Evolutionary conservation across 1,284 basidiomycete genomes (phyloP).

Genomic region (Tylopilus sp.): DNA sequence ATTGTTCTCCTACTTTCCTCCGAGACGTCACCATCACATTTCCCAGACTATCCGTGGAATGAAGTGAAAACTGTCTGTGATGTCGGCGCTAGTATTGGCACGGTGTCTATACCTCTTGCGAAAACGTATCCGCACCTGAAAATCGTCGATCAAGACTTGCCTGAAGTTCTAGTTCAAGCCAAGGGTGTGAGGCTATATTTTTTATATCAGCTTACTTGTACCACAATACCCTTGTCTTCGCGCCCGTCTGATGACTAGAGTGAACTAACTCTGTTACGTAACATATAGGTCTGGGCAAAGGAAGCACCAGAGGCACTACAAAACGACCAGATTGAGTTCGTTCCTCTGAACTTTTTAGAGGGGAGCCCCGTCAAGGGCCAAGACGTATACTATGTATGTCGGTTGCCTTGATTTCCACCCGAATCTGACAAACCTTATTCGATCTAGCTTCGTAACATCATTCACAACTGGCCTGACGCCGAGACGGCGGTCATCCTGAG

Average conservation of each 20-base stretch:
- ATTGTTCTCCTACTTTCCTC: background rate
- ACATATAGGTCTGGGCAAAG: slow-evolving; percentile 34
- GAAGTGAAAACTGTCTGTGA: slow-evolving; percentile 43
- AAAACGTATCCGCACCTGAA: slow-evolving; percentile 40
- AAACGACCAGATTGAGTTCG: slow-evolving; percentile 36
- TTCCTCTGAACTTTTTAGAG: slow-evolving; percentile 45
- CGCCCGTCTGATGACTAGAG: background rate
- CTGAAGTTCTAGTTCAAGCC: slow-evolving; percentile 37
- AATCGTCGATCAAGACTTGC: slow-evolving; percentile 45
- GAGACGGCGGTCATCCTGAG: slow-evolving; percentile 21
- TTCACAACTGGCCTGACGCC: slow-evolving; percentile 27
- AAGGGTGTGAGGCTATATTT: slow-evolving; percentile 16
- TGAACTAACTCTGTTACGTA: background rate
- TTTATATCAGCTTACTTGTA: background rate
- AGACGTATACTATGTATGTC: slow-evolving; percentile 44
- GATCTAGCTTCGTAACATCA: slow-evolving; percentile 25
- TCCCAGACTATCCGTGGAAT: slow-evolving; percentile 43
- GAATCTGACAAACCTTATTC: background rate
- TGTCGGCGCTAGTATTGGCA: slow-evolving; percentile 46
- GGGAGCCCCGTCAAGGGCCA: slow-evolving; percentile 38
- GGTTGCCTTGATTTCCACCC: background rate
- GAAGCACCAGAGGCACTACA: slow-evolving; percentile 35
- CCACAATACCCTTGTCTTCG: too few species aligned
- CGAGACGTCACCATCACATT: background rate
- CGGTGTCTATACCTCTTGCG: slow-evolving; percentile 40